A percentile compares a stretch with the other conserved stretches of the same genome.
Conservation (phyloP, 495 filamentous ascomycete genomes). For the Baudoinia panamericana region DNA sequence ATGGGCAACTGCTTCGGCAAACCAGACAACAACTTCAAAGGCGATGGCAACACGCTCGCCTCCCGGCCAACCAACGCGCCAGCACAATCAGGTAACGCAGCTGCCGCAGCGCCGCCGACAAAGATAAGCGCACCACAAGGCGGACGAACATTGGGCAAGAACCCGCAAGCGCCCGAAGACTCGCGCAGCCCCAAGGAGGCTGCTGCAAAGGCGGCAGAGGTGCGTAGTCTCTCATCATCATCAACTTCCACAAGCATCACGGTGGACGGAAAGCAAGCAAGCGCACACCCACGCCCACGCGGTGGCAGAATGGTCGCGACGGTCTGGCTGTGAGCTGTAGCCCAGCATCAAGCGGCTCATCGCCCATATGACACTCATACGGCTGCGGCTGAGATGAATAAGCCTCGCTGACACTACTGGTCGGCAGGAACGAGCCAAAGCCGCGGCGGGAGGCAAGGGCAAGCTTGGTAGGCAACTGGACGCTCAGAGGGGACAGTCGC, state of each 20-base stretch:
- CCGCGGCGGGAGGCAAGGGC: constrained; percentile 9
- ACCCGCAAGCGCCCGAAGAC: constrained; percentile 6
- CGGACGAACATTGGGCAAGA: constrained; percentile 10
- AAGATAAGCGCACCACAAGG: constrained; percentile 10
- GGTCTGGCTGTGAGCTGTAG: constrained; percentile 17
- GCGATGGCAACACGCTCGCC: constrained; percentile 20
- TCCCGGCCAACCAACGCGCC: constrained; percentile 8
- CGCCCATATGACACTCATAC: too few species aligned
- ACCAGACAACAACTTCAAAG: constrained; percentile 18
- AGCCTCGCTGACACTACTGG: too few species aligned
- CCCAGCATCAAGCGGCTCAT: too few species aligned
- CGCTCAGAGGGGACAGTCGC: constrained; percentile 18
- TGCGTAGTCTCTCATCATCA: constrained; percentile 13
- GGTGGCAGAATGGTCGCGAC: constrained; percentile 12
- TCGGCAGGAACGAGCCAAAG: constrained; percentile 13
- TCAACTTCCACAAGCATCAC: background rate
- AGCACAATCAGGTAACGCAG: constrained; percentile 7
- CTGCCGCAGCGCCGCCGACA: constrained; percentile 10
- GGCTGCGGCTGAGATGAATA: too few species aligned
- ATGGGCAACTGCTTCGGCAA: constrained; percentile 25
- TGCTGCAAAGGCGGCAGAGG: constrained; percentile 23
- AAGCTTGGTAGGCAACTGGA: constrained; percentile 20
- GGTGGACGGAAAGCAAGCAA: background rate
- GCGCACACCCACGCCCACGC: too few species aligned
- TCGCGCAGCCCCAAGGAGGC: constrained; percentile 13